Percentiles rank a stretch among this genome's conserved stretches.
Conservation (phyloP, 2,329 filamentous ascomycete genomes). For the Xylaria sp. region DNA sequence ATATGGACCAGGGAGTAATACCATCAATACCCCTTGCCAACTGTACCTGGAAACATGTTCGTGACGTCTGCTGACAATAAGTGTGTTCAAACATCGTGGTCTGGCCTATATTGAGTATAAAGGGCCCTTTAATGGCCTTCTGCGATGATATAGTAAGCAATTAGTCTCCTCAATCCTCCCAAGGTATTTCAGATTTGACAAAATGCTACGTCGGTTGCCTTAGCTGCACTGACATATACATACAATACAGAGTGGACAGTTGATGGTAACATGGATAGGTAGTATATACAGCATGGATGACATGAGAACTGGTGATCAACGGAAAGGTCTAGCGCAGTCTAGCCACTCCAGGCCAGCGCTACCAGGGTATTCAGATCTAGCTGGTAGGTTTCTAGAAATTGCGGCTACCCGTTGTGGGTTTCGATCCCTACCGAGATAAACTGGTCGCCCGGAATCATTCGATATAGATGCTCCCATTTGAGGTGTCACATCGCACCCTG, state of each 20-base stretch:
- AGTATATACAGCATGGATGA: no score
- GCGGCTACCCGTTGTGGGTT: slow-evolving; percentile 8
- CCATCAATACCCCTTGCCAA: neutral
- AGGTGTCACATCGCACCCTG: neutral
- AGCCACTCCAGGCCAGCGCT: neutral
- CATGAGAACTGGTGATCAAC: neutral
- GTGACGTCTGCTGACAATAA: neutral
- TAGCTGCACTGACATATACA: no score
- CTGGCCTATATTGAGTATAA: neutral
- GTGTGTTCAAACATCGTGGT: neutral
- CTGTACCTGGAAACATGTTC: neutral
- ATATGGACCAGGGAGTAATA: neutral
- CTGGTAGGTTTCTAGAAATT: neutral
- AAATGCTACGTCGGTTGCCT: slow-evolving; percentile 1
- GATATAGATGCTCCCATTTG: neutral
- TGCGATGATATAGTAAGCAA: slow-evolving; percentile 9
- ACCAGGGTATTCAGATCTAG: slow-evolving; percentile 1
- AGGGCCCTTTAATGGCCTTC: neutral
- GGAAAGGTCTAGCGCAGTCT: slow-evolving; percentile 10
- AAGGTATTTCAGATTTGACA: neutral
- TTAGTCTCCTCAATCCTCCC: neutral
- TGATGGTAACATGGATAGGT: no score
- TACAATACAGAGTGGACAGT: no score
- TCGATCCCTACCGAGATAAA: no score
- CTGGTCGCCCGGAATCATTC: neutral